Conservation (phyloP, 2,329 filamentous ascomycete species). For the Pyrenochaeta sp. region DNA sequence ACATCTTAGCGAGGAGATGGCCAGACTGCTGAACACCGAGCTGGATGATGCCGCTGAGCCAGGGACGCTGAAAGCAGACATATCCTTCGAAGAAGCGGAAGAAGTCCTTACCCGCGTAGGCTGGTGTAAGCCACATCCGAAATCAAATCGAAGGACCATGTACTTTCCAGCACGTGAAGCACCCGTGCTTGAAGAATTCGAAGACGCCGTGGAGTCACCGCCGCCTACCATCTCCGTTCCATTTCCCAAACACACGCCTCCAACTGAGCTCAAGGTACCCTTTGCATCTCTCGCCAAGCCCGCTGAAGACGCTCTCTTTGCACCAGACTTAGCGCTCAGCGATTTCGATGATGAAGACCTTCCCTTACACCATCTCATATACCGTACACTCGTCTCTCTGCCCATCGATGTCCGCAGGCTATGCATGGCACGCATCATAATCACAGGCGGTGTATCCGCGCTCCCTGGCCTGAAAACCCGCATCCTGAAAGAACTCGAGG, state of each 20-base stretch:
- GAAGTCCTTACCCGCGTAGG: slow-evolving; percentile 77
- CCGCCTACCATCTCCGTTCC: slow-evolving; percentile 46
- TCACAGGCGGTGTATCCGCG: slow-evolving; percentile 81
- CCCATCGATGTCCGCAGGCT: slow-evolving; percentile 82
- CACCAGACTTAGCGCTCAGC: slow-evolving; percentile 56
- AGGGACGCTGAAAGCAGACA: slow-evolving; percentile 31
- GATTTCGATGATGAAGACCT: slow-evolving; percentile 88
- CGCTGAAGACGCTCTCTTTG: slow-evolving; percentile 79
- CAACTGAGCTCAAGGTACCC: slow-evolving; percentile 68
- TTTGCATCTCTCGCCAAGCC: slow-evolving; percentile 77
- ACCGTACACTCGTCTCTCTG: slow-evolving; percentile 76
- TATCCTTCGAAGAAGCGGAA: slow-evolving; percentile 78
- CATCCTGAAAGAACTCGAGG: slow-evolving; percentile 76
- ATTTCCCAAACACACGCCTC: slow-evolving; percentile 47
- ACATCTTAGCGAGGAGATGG: slow-evolving; percentile 73
- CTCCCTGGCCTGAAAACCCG: slow-evolving; percentile 82
- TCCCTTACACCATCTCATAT: slow-evolving; percentile 78
- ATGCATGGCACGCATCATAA: slow-evolving; percentile 89
- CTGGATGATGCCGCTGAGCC: slow-evolving; percentile 42
- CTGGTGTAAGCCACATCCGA: slow-evolving; percentile 69
- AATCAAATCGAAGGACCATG: slow-evolving; percentile 39
- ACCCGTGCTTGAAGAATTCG: slow-evolving; percentile 55
- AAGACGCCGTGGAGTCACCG: slow-evolving; percentile 46
- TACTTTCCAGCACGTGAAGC: slow-evolving; percentile 49
- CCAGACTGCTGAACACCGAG: slow-evolving; percentile 65